Conservation (phyloP, 345 rosid genomes). For the Draba incana region DNA sequence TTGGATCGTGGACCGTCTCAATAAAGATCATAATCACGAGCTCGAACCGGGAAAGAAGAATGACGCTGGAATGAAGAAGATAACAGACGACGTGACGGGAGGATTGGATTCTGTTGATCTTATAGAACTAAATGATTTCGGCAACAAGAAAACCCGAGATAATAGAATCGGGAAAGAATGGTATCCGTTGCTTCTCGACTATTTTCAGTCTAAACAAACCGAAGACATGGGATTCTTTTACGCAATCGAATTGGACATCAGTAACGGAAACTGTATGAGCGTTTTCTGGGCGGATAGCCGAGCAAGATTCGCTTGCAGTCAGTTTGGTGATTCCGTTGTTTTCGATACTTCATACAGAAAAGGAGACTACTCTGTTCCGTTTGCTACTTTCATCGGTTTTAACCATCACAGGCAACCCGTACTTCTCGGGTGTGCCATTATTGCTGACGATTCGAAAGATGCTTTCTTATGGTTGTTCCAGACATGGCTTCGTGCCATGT, state of each 20-base stretch:
- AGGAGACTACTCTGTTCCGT: constrained; percentile 62
- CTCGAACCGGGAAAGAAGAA: constrained; percentile 52
- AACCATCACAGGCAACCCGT: constrained; percentile 91
- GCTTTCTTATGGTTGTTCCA: constrained; percentile 75
- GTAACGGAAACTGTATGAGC: constrained; percentile 62
- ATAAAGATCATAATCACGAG: constrained; percentile 82
- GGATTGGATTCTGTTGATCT: constrained; percentile 57
- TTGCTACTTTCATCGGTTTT: constrained; percentile 79
- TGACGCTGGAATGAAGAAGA: constrained; percentile 54
- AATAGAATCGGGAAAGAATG: constrained; percentile 76
- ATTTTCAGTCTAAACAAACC: constrained; percentile 76
- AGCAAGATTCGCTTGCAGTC: constrained; percentile 85
- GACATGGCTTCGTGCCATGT: constrained; percentile 86
- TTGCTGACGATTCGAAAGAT: constrained; percentile 76
- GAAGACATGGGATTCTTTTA: constrained; percentile 88
- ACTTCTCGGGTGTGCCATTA: constrained; percentile 83
- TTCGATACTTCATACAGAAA: constrained; percentile 81
- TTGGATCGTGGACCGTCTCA: constrained; percentile 86
- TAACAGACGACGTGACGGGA: constrained; percentile 52
- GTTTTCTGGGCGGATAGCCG: constrained; percentile 93
- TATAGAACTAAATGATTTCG: constrained; percentile 44
- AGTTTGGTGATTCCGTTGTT: constrained; percentile 73
- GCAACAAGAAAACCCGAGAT: constrained; percentile 41
- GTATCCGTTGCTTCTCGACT: constrained; percentile 68
- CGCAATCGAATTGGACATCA: constrained; percentile 61